Evolutionary conservation across 768 basidiomycete genomes (phyloP), one percentile per base, ranked within the genome.

Genomic region (Calocybe indica): DNA sequence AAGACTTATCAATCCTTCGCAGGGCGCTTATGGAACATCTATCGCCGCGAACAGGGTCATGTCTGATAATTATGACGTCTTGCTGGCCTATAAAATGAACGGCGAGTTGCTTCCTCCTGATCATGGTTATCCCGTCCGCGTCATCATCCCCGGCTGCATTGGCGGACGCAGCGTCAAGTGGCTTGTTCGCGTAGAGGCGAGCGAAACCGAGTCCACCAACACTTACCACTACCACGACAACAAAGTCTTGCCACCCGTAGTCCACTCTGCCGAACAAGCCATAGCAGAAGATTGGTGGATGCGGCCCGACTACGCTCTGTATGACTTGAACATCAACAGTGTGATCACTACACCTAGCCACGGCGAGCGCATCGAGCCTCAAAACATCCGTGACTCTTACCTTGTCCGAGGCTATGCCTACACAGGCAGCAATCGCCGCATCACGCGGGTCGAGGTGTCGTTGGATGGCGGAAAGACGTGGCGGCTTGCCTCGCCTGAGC

Each of bases 91-190:
- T 78, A 73, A 69, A 10, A 82, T 83, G 80, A 83, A 83, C 48
- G 81, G 81, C 1, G 59, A 73, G 15, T 71, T 74, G 53, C 66
- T 85, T 6, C 72, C 74, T 40, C 80, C 80, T 5, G 82, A 84
- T 52, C 83, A 85, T 50, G 83, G 83, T 8, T 82, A 72, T 53
- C 83, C 83, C 0, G 55, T 85, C n/a, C 71, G 83, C n/a, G 59
- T 82, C 5, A 67, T 85, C 49, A 68, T 84, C 0, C 82, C 83
- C 0, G 78, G 78, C 4, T 75, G 80, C 46, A 82, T 85, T 38
- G 83, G 82, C 22, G 82, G 80, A 4, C 65, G 78, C 28, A 74
- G 71, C 28, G 77, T 80, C 14, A 74, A 84, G 64, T 85, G 83
- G 83, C 61, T 85, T 31, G 70, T 59, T 40, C 65, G 66, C 35